Evolutionary conservation across 164 flowering plant species (phyloP).

Genomic region (Magnolia sinica): DNA sequence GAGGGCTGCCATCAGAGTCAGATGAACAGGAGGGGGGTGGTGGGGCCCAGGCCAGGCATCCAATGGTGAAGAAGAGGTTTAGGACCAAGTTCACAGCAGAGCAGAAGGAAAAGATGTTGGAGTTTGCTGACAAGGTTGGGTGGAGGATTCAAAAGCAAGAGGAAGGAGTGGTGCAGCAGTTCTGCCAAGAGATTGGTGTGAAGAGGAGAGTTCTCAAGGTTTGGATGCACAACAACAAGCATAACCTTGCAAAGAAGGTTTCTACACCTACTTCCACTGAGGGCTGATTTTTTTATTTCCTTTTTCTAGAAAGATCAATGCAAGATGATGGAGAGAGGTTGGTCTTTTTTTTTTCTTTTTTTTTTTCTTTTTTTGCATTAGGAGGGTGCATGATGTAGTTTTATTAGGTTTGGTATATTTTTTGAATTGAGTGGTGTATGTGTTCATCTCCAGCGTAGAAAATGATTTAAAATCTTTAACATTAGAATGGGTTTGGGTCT

Average conservation of each 20-base stretch:
- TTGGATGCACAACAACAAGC: slow-evolving; percentile 98
- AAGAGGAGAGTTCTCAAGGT: slow-evolving; percentile 88
- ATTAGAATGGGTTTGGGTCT: not conserved
- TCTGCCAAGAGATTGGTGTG: slow-evolving; percentile 85
- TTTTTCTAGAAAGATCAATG: not conserved
- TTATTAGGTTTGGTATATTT: not conserved
- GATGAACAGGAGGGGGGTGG: slow-evolving; percentile 48
- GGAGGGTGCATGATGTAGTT: slow-evolving; percentile 7
- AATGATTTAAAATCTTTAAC: not conserved
- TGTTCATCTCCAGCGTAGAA: slow-evolving; percentile 2
- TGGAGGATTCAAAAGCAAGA: slow-evolving; percentile 94
- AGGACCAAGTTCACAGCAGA: slow-evolving; percentile 81
- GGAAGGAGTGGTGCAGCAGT: slow-evolving; percentile 69
- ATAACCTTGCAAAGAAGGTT: slow-evolving; percentile 62
- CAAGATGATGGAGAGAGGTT: not conserved
- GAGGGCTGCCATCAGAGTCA: slow-evolving; percentile 45
- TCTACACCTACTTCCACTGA: slow-evolving; percentile 7
- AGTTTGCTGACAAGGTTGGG: slow-evolving; percentile 79
- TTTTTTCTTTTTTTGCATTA: not conserved
- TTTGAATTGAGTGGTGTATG: slow-evolving; percentile 12
- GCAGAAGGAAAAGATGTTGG: slow-evolving; percentile 86
- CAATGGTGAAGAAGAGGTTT: slow-evolving; percentile 58
- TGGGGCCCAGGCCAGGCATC: slow-evolving; percentile 25
- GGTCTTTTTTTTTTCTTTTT: not conserved
- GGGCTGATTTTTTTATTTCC: not conserved